Evolutionary conservation across 352 stramenopile species (phyloP), one percentile per base, ranked within the genome.

Genomic region (Phytophthora fragariaefolia): DNA sequence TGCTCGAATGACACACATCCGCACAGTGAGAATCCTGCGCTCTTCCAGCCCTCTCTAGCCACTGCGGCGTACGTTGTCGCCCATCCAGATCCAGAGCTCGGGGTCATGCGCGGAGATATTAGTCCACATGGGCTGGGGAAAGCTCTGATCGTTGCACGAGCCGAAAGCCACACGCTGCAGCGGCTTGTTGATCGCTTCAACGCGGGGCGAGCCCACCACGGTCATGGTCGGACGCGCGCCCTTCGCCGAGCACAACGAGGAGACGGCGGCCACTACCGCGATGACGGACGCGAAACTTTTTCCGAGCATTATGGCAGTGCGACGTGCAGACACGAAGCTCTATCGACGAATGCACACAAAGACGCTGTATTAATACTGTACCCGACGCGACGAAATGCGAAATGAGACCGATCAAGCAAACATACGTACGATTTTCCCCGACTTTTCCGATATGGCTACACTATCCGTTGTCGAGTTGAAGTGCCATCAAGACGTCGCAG

Each of bases 121-220:
- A 8, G 61, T 28, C 88, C 88, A 96, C 61, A 96, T 73, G 26
- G 87, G 85, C 69, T 96, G 86, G 30, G 77, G 72, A 50, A 93
- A 89, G 73, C 84, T 89, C 73, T 96, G 88, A 51, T 96, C 85
- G 49, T 93, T 96, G 82, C 88, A 96, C 12, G 88, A 96, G 38
- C 86, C 88, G 69, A 96, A 96, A 26, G 77, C 85, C 45, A 96
- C 71, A 52, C 72, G 80, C 24, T 73, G 40, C 23, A 92, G 77
- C 34, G 83, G 76, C 38, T 67, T 28, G 45, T 72, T 64, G 58
- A 92, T 74, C 65, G 87, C 76, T 53, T 83, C 52, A 18, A 89
- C 63, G 27, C 66, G 73, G 22, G 77, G 69, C 24, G 40, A 53
- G 7, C 55, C 58, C 1, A 49, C 18, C 12, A 57, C 27, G 18